phyloP scores from a whole-genome alignment of 163 green algal genomes.

The Chlamydomonas reinhardtii region DNA sequence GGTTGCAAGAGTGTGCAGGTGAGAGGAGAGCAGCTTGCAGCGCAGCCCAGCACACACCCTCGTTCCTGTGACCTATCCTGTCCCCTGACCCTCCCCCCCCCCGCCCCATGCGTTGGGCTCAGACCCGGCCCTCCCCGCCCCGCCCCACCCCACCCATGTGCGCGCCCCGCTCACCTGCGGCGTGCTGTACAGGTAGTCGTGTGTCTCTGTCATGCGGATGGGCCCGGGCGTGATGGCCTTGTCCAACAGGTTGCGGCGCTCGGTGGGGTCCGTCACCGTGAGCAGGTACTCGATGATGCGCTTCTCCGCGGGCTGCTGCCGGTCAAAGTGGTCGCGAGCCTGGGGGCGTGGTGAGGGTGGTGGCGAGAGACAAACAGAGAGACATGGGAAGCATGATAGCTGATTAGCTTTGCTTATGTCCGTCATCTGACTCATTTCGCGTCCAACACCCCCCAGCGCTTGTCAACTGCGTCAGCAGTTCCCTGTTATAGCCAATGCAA shows the following conservation, averaged over 20 bases:
- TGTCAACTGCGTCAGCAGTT: no score
- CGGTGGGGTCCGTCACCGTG: conserved; percentile 55
- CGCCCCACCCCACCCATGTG: not conserved
- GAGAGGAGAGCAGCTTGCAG: not conserved
- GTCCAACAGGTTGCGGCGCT: conserved; percentile 67
- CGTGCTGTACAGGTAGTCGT: conserved; percentile 73
- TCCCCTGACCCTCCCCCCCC: not conserved
- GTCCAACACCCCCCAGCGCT: no score
- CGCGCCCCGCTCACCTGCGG: conserved; percentile 48
- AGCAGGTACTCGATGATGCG: conserved; percentile 77
- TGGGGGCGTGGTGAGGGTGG: no score
- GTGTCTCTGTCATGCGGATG: conserved; percentile 59
- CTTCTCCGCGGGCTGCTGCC: conserved; percentile 73
- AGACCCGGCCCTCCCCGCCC: no score
- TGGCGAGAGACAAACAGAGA: no score
- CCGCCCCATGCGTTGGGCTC: no score
- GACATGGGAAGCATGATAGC: no score
- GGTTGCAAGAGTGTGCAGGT: not conserved
- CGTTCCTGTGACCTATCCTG: no score
- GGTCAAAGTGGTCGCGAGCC: conserved; percentile 74
- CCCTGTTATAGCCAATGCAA: no score
- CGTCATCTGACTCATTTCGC: no score
- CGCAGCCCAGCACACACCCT: not conserved
- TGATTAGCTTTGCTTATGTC: no score
- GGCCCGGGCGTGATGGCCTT: conserved; percentile 68